Conservation (phyloP, 306 rosid genomes). For the Chamaecrista fasciculata region DNA sequence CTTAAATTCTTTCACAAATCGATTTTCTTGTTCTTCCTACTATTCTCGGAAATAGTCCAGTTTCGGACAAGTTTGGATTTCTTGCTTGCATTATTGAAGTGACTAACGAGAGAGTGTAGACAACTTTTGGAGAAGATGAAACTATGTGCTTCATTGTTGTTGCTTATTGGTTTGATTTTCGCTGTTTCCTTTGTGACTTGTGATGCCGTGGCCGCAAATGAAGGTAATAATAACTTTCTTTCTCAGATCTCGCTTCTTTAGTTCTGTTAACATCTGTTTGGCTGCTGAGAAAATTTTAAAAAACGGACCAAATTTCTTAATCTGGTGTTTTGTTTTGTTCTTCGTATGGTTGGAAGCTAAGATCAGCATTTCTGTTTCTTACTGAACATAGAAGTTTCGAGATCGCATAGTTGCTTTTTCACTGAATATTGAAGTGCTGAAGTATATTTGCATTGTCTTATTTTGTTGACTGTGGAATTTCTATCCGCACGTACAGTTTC, state of each 20-base stretch:
- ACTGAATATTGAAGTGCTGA: not conserved
- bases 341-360: not conserved
- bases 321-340: not conserved
- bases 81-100: not conserved
- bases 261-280: slow-evolving; percentile 30
- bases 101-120: slow-evolving; percentile 12
- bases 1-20: slow-evolving; percentile 30
- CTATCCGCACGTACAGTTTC: slow-evolving; percentile 47
- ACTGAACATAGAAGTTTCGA: slow-evolving; percentile 21
- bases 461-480: slow-evolving; percentile 26
- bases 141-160: slow-evolving; percentile 46
- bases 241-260: slow-evolving; percentile 56
- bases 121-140: slow-evolving; percentile 49
- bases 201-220: slow-evolving; percentile 47
- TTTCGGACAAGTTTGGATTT: slow-evolving; percentile 30
- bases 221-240: slow-evolving; percentile 57
- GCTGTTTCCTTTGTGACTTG: slow-evolving; percentile 47
- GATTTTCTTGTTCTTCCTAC: slow-evolving; percentile 26
- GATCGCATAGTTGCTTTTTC: slow-evolving; percentile 28
- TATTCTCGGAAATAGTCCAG: slow-evolving; percentile 24
- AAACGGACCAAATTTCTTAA: slow-evolving; percentile 23
- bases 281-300: slow-evolving; percentile 18
- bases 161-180: slow-evolving; percentile 51
- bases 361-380: slow-evolving; percentile 12
- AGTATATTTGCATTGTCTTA: slow-evolving; percentile 15